phyloP scores from a whole-genome alignment of 768 basidiomycete species.

The Naganishia onofrii region DNA sequence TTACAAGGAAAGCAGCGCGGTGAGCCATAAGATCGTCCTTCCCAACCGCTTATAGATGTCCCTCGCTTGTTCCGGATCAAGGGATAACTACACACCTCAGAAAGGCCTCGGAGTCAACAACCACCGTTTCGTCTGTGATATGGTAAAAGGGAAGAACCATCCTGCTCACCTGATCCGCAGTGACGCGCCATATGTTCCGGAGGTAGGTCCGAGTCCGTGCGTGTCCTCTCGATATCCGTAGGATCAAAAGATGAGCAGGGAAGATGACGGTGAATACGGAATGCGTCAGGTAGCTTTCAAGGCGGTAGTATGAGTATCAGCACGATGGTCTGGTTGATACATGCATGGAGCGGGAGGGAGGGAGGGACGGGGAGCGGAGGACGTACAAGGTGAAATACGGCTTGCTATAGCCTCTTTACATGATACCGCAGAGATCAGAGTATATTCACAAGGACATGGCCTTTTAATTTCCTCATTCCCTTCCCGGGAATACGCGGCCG shows the following conservation, averaged over 20 bases:
- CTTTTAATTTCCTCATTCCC: no score
- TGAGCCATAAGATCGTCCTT: constrained; percentile 38
- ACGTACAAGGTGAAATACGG: constrained; percentile 84
- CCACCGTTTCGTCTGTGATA: neutral
- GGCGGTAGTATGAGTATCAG: constrained; percentile 27
- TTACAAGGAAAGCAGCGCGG: constrained; percentile 40
- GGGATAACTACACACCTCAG: neutral
- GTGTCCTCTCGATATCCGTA: constrained; percentile 57
- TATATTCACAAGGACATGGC: neutral
- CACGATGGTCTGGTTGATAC: neutral
- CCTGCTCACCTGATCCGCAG: constrained; percentile 55
- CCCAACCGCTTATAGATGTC: constrained; percentile 29
- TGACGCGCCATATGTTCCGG: constrained; percentile 55
- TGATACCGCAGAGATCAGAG: constrained; percentile 52
- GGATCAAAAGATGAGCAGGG: constrained; percentile 73
- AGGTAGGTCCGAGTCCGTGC: constrained; percentile 59
- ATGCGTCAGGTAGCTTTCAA: constrained; percentile 76
- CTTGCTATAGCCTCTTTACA: constrained; percentile 64
- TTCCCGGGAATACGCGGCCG: no score
- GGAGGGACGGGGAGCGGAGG: no score
- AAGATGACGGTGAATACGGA: constrained; percentile 72
- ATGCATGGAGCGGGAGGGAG: neutral
- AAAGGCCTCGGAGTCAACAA: neutral
- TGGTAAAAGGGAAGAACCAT: no score
- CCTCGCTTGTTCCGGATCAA: neutral